Base-by-base conservation (phyloP, 2,329 filamentous ascomycete species). In the Penicillium glabrum region DNA sequence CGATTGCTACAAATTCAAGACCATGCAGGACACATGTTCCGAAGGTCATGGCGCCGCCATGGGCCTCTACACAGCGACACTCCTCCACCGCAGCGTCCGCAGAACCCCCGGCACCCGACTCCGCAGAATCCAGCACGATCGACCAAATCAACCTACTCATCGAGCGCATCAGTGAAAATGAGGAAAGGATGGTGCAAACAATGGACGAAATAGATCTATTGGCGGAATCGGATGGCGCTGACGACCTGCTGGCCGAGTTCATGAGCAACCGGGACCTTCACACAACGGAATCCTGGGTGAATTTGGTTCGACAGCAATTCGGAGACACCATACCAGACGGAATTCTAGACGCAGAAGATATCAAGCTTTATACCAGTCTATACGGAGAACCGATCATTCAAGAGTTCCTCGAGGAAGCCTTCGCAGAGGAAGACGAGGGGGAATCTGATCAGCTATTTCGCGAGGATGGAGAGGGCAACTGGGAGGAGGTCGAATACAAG, bases 261-360 rank as follows among this genome's bases (percentile, higher is more conserved):
- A 61, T 75, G 44, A 67, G 68, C 27, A 62, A 72, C 44, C 69
- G 69, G 46, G 69, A 73, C 51, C 55, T 67, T 33, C 64, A 72
- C 47, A 67, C 68, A 5, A 52, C 74, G 35, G 70, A 75, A 53
- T 62, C 66, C 26, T 72, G 69, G 55, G 91, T 91, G 31, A 85
- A 89, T 54, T 81, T 86, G 63, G 88, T 90, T 35, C 86, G 89
- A 66, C 87, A 90, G 61, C 81, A 85, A 9, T 96, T 91, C 72
- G 88, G 91, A 59, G 87, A 95, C 67, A 87, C 83, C 0, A 75
- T 97, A 24, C 93, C 93, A 0, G 83, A 86, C 31, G 86, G 83
- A 33, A 85, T 90, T 65, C 74, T 97, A 51, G 86, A 80, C 33
- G 80, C 82, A 1, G 83, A 89, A 52, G 92, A 96, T 72, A 87